phyloP scores from a whole-genome alignment of 176 grass and related monocot species.

The Musa troglodytarum region DNA sequence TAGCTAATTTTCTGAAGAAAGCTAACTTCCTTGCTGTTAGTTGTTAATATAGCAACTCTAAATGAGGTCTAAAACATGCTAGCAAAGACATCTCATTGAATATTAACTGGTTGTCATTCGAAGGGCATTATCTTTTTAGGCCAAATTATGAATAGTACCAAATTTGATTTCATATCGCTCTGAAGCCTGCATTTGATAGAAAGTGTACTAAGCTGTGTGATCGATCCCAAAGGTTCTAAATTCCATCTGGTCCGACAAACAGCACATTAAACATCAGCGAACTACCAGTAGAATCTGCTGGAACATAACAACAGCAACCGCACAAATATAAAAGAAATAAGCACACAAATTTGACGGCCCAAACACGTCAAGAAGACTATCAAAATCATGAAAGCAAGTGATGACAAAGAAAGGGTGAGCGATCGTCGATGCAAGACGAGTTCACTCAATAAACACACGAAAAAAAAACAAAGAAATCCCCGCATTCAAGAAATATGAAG shows the following conservation, averaged over 20 bases:
- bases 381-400: not conserved
- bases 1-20: too few relatives aligned
- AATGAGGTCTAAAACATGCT: too few relatives aligned
- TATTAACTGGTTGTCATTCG: not conserved
- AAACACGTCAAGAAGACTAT: not conserved
- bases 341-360: not conserved
- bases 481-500: too few relatives aligned
- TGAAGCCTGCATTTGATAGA: too few relatives aligned
- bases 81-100: too few relatives aligned
- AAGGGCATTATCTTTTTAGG: not conserved
- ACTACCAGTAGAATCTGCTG: not conserved
- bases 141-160: not conserved
- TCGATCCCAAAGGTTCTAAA: not conserved
- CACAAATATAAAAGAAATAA: not conserved
- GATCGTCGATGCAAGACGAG: not conserved
- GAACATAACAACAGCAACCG: not conserved
- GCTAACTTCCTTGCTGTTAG: too few relatives aligned
- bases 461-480: too few relatives aligned
- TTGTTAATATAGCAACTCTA: too few relatives aligned
- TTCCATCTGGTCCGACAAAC: not conserved
- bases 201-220: too few relatives aligned
- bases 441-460: too few relatives aligned
- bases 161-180: too few relatives aligned
- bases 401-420: not conserved
- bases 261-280: not conserved